phyloP scores from a whole-genome alignment of 768 basidiomycete species.

The Leccinum imitatum region DNA sequence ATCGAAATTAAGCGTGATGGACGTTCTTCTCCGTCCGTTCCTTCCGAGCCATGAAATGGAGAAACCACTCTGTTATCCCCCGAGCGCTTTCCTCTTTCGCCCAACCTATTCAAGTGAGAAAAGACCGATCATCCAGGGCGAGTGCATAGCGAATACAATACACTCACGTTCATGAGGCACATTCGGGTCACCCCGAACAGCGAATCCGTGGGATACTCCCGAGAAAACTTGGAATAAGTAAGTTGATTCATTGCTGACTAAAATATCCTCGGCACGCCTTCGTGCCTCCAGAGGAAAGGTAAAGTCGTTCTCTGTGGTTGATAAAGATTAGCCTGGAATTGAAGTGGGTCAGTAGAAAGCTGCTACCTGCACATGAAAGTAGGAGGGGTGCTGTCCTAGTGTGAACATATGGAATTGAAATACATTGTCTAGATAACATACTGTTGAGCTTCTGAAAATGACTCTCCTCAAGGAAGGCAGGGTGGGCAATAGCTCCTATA shows the following conservation, averaged over 20 bases:
- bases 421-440: slow-evolving; percentile 26
- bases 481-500: slow-evolving; percentile 53
- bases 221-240: slow-evolving; percentile 61
- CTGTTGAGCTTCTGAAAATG: slow-evolving; percentile 52
- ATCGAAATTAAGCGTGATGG: too few relatives aligned
- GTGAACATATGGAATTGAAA: not conserved
- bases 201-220: slow-evolving; percentile 34
- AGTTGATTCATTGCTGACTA: slow-evolving; percentile 44
- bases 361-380: slow-evolving; percentile 27
- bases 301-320: slow-evolving; percentile 44
- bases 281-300: slow-evolving; percentile 53
- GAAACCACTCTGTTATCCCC: slow-evolving; percentile 50
- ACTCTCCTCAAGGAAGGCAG: slow-evolving; percentile 48
- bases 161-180: slow-evolving; percentile 19
- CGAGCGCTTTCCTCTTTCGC: slow-evolving; percentile 58
- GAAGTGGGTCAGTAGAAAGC: not conserved
- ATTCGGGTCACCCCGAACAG: slow-evolving; percentile 23
- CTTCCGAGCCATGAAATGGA: slow-evolving; percentile 34
- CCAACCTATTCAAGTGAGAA: slow-evolving; percentile 41
- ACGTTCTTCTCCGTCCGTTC: not conserved
- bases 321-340: not conserved
- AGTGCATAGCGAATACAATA: not conserved
- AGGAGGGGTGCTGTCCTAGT: slow-evolving; percentile 21
- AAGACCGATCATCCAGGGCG: not conserved
- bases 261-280: slow-evolving; percentile 54